Evolutionary conservation across 352 stramenopile species (phyloP).

Genomic region (Pythium inflatum): DNA sequence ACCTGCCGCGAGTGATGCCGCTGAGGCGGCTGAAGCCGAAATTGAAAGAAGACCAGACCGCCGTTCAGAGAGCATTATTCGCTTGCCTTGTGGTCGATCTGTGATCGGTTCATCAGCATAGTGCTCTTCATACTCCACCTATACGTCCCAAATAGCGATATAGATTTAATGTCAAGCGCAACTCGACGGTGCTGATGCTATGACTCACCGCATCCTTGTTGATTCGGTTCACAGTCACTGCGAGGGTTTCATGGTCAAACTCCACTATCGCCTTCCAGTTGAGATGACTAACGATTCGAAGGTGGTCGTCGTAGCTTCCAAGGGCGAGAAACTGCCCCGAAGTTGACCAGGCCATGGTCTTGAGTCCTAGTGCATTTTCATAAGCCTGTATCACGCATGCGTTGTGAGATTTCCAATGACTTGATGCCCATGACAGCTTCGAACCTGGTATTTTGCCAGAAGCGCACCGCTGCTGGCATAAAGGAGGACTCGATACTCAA

Average conservation of each 20-base stretch:
- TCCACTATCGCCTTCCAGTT: conserved; percentile 79
- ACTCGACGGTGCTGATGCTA: too few species aligned
- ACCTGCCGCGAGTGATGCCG: conserved; percentile 57
- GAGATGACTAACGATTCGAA: conserved; percentile 74
- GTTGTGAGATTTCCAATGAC: background rate
- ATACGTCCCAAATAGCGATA: too few species aligned
- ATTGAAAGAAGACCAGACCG: conserved; percentile 52
- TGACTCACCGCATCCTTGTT: conserved; percentile 53
- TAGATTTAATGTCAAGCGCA: background rate
- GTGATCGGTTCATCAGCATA: conserved; percentile 54
- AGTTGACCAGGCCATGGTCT: conserved; percentile 74
- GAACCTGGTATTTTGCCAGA: conserved; percentile 76
- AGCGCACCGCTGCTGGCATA: conserved; percentile 70
- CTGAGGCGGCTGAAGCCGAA: conserved; percentile 61
- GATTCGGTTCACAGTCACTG: conserved; percentile 45
- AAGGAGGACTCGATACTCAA: conserved; percentile 76
- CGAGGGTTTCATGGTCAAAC: conserved; percentile 68
- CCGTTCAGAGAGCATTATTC: conserved; percentile 48
- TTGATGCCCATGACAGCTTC: too few species aligned
- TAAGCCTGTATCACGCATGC: conserved; percentile 54
- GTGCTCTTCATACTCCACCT: conserved; percentile 78
- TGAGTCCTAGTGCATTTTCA: conserved; percentile 75
- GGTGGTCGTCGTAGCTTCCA: conserved; percentile 78
- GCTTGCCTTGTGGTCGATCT: conserved; percentile 64
- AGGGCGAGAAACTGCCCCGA: conserved; percentile 80